Base-by-base conservation (phyloP, 805 yeast species). In the Candida tallmaniae region DNA sequence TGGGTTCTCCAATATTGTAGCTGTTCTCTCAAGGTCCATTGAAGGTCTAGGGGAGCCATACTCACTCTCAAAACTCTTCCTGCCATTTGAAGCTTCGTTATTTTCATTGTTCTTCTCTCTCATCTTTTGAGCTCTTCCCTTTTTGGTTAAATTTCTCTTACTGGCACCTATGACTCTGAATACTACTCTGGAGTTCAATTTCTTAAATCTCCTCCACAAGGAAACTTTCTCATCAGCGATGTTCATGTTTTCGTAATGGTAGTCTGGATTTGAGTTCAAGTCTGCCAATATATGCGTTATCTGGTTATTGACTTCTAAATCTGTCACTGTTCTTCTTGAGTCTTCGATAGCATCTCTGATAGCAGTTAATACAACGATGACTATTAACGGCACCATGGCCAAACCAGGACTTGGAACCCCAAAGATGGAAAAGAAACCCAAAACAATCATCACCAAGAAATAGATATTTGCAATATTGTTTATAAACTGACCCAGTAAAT, bases 391-490 rank as follows among this genome's bases (percentile, higher is more conserved):
- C 20, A 82, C 90, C 5, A 84, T 79, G 7, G 83, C 71, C 31
- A 84, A 52, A 2, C 77, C 85, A 1, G 94, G 94, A 39, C 72
- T 76, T 3, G 88, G 82, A 20, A 84, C 94, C 53, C 94, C 94
- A 55, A 84, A 84, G 25, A 84, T 79, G 33, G 70, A 67, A 54
- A 83, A 82, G 2, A 75, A 83, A 40, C 96, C 96, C 42, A 90
- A 61, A 44, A 90, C 80, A 50, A 81, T 81, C 61, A 86, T 67
- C 23, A 78, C 64, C 48, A 90, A 64, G 71, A 90, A 90, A 65
- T 88, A 90, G 32, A 86, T 65, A 60, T 90, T 90, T 28, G 98
- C 98, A 42, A 89, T 76, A 56, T 89, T 90, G 46, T 74, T 77
- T 10, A 54, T 35, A 58, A 89, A 89, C 63, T 93, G 97, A 44